Base-by-base conservation (phyloP, 768 basidiomycete species). In the Hypholoma sublateritium region DNA sequence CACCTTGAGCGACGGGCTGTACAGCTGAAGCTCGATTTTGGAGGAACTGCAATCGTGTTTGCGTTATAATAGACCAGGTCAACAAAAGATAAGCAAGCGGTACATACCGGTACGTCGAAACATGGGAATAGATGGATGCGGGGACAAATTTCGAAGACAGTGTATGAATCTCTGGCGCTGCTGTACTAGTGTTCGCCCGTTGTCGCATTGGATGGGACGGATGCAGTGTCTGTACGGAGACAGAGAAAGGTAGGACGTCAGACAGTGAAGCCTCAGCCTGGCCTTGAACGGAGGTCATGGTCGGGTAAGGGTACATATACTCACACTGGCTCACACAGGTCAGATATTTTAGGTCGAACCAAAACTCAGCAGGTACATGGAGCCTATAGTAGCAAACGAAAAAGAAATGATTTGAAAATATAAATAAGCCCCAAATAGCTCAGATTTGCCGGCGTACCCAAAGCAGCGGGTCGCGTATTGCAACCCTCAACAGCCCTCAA, bases 1-100 rank as follows among this genome's bases (percentile, higher is more conserved):
- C n/a, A 78, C 67, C 65, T 82, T 84, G 11, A 87, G 70, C n/a
- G 80, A 84, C 5, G 84, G 79, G 54, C 86, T 88, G 55, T 82
- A 79, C 24, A 90, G 70, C 55, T 82, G 81, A 52, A 89, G 74
- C 59, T 87, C 82, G 63, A 88, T 70, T 62, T 82, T 80, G 21
- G 77, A 65, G 21, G 83, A 82, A 21, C 84, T 85, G 59, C 24
- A 34, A 25, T 53, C 28, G 17, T 5, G 8, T 49, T 49, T 42
- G 50, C 48, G 55, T 17, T 47, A 41, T 45, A 21, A 24, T 14
- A 49, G 7, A 49, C 25, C 17, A 5, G 22, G 19, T 21, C 12
- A 16, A 24, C 24, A n/a, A 11, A 48, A 36, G 17, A 45, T 44
- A 21, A 34, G 19, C 32, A 21, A 53, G 17, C 17, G 2, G 7